Conservation (phyloP, 441 rosid genomes). For the Adansonia rubrostipa region DNA sequence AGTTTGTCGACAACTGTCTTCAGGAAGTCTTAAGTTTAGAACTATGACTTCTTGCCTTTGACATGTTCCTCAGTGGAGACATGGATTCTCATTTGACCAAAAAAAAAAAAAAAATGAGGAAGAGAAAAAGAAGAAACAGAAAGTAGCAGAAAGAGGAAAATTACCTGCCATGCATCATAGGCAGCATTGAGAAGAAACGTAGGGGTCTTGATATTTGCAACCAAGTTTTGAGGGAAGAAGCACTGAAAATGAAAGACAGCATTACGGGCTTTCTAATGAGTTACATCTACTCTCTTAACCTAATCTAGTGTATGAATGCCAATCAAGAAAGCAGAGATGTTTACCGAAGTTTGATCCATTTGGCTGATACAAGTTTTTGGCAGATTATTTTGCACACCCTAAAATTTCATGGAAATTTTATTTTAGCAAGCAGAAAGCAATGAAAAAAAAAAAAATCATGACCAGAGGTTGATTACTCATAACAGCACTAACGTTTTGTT, state of each 20-base stretch:
- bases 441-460: neutral
- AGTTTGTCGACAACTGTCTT: constrained; percentile 5
- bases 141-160: neutral
- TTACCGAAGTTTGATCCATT: constrained; percentile 68
- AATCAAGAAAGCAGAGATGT: constrained; percentile 22
- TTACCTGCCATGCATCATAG: constrained; percentile 52
- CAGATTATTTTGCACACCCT: constrained; percentile 58
- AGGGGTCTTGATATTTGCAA: constrained; percentile 50
- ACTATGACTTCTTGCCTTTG: neutral
- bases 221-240: constrained; percentile 54
- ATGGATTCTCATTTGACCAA: constrained; percentile 1
- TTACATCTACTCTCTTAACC: neutral
- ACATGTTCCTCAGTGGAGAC: neutral
- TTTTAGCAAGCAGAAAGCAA: constrained; percentile 21
- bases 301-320: constrained; percentile 7
- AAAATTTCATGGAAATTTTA: constrained; percentile 23
- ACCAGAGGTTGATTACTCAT: neutral
- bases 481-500: constrained; percentile 2
- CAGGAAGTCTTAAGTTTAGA: constrained; percentile 13
- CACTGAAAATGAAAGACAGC: constrained; percentile 37
- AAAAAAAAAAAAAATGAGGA: neutral
- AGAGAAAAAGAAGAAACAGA: constrained; percentile 6
- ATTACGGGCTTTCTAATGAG: neutral
- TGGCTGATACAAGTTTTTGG: constrained; percentile 55
- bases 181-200: constrained; percentile 55